phyloP scores from a whole-genome alignment of 257 asterid genomes.

The Thymus mandschuricus region DNA sequence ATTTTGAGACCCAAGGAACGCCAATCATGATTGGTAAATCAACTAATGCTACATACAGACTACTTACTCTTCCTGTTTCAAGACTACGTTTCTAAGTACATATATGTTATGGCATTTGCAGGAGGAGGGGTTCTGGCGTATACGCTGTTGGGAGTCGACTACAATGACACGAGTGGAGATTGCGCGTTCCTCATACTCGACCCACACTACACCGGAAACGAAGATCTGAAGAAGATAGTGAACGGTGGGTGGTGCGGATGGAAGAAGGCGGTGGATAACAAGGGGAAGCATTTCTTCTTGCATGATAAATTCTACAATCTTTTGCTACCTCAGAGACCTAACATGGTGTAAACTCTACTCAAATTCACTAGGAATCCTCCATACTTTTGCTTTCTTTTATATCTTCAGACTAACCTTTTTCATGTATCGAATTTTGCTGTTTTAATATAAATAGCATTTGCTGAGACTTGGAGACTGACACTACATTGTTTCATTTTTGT shows the following conservation, averaged over 20 bases:
- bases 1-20: conserved; percentile 96
- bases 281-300: conserved; percentile 96
- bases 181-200: conserved; percentile 91
- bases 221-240: conserved; percentile 77
- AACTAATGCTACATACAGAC: neutral
- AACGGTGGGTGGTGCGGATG: conserved; percentile 97
- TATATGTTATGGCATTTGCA: conserved; percentile 33
- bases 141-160: conserved; percentile 90
- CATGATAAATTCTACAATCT: conserved; percentile 90
- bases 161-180: conserved; percentile 79
- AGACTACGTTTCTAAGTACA: neutral
- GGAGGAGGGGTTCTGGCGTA: conserved; percentile 99
- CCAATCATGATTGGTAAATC: conserved; percentile 95
- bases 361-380: neutral
- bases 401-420: neutral
- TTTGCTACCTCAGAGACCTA: conserved; percentile 86
- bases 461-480: neutral
- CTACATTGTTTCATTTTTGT: neutral
- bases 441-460: neutral
- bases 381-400: neutral
- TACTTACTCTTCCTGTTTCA: neutral
- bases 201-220: conserved; percentile 87
- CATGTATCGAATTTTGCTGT: neutral
- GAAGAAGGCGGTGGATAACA: conserved; percentile 86
- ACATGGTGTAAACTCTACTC: conserved; percentile 69